Evolutionary conservation across 2,329 filamentous ascomycete genomes (phyloP), one percentile per base, ranked within the genome.

Genomic region (Fusarium virguliforme): DNA sequence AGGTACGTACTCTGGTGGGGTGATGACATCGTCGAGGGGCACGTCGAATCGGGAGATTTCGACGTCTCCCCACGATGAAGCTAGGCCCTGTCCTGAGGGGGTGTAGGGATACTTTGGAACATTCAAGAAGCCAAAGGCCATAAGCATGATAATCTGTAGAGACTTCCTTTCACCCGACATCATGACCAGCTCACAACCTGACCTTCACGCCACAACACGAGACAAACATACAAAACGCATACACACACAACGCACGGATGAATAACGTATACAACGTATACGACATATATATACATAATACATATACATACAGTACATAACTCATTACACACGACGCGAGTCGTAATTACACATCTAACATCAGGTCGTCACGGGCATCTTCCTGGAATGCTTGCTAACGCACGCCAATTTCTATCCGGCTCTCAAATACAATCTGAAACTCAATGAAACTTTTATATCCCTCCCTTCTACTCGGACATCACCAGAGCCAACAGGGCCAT

Each of bases 401-500:
- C 70, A 73, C 74, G 68, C 70, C 72, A 73, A 68, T 75, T 75
- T 75, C 74, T 75, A 75, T 74, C 73, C 73, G 57, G 63, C 72
- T 73, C 60, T 75, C 66, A 65, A 64, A 74, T 71, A 74, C 71
- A 74, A 70, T 64, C 64, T 57, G 63, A 46, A 50, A 50, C 51
- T 68, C 57, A 59, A 64, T 63, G 55, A 71, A 65, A 66, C 73
- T 71, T 75, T 64, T 53, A 70, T 57, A 61, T 54, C 63, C 50
- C 46, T 28, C 34, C 53, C 69, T 28, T 64, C 48, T 60, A 78
- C 59, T 78, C 75, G 72, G 78, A 78, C 92, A 99, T 92, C 82
- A 98, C 94, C 81, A 98, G 86, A 74, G 96, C 96, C 81, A 99
- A 87, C 84, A 99, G 84, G 75, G 96, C 96, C 96, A 99, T 99